Evolutionary conservation across 805 yeast species (phyloP).

Genomic region (Cyberlindnera bimundalis): DNA sequence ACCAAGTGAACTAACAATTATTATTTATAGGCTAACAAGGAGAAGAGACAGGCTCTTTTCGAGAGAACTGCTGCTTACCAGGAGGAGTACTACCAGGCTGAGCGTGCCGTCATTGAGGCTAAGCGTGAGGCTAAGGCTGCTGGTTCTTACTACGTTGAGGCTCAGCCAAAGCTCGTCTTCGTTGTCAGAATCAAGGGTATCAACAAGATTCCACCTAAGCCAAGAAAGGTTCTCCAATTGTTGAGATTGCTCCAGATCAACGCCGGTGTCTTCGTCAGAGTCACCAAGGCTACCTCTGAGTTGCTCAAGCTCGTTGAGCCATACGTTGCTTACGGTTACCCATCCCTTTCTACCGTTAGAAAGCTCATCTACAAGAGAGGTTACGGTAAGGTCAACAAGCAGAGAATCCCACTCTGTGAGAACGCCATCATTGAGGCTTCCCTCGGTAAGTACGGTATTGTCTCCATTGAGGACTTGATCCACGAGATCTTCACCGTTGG

Average conservation of each 20-base stretch:
- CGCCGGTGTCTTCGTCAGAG: constrained; percentile 92
- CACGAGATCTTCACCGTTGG: constrained; percentile 96
- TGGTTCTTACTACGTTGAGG: constrained; percentile 92
- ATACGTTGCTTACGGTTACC: constrained; percentile 97
- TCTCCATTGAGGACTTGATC: constrained; percentile 88
- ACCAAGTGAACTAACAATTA: constrained; percentile 17
- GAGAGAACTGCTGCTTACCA: constrained; percentile 97
- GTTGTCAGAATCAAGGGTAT: constrained; percentile 99
- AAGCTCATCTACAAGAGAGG: constrained; percentile 97
- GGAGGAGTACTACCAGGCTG: constrained; percentile 90
- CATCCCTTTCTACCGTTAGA: constrained; percentile 87
- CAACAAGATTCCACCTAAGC: constrained; percentile 97
- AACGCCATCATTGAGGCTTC: constrained; percentile 83
- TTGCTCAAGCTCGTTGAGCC: constrained; percentile 93
- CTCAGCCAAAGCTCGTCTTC: constrained; percentile 91
- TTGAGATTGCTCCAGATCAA: constrained; percentile 91
- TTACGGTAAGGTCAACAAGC: constrained; percentile 95
- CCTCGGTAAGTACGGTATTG: constrained; percentile 91
- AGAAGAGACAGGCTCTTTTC: constrained; percentile 67
- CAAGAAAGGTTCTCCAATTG: constrained; percentile 96
- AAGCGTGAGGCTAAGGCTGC: constrained; percentile 92
- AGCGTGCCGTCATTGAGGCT: constrained; percentile 81
- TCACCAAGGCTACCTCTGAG: constrained; percentile 94
- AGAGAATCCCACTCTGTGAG: constrained; percentile 87
- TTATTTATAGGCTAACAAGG: constrained; percentile 42